Base-by-base conservation (phyloP, 2,329 filamentous ascomycete genomes). In the Cercospora zeae-maydis region DNA sequence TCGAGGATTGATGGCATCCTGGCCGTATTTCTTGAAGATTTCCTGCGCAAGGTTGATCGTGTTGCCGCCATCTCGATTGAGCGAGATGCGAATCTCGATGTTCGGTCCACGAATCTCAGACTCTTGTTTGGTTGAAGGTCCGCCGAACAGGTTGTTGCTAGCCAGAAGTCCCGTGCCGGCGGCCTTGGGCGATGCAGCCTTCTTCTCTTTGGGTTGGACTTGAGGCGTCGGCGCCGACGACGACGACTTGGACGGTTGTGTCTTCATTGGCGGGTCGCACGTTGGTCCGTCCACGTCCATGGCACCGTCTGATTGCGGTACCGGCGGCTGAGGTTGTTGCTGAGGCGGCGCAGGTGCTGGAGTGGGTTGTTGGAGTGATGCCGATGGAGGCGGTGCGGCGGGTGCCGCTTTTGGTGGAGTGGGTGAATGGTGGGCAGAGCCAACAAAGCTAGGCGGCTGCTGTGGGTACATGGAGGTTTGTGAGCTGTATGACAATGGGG, bases 31-130 rank as follows among this genome's bases (percentile, higher is more conserved):
- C 67, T 96, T 92, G 77, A 96, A 92, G 10, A 96, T 95, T 77
- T 98, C 83, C 49, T 92, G 91, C 72, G 93, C 93, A 68, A 98
- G 97, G 76, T 98, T 98, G 78, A 99, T 87, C 65, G 96, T 93
- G 69, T 93, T 92, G 75, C 96, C 96, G 36, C 86, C 89, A 70
- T 91, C 87, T 42, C 92, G 91, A 62, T 88, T 85, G 39, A 99
- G 83, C 0, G 90, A 87, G 62, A 99, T 88, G 60, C 90, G 88
- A 16, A 99, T 83, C 58, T 96, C 85, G 66, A 99, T 96, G 87
- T 96, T 42, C 87, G 92, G 2, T 84, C 85, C 62, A 81, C 79
- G 76, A 63, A 74, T 68, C 61, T 75, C 66, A 14, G 73, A 70
- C 61, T 73, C 67, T 66, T 76, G 80, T 51, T 80, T 77, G 24